Evolutionary conservation across 2,329 filamentous ascomycete species (phyloP).

Genomic region (Cercospora zeae-maydis): DNA sequence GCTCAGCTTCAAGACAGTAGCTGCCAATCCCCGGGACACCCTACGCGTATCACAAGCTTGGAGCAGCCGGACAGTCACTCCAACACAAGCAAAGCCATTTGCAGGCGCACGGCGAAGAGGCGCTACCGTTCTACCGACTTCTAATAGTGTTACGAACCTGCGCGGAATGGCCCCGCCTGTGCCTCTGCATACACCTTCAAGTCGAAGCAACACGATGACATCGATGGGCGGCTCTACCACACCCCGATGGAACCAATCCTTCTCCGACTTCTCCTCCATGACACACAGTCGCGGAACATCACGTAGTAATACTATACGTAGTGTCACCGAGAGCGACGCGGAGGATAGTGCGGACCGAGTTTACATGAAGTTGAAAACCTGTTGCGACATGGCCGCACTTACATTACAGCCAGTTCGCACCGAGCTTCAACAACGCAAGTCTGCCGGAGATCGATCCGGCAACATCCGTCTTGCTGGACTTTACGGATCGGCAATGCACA

Average conservation of each 20-base stretch:
- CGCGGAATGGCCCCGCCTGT: slow-evolving; percentile 41
- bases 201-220: slow-evolving; percentile 52
- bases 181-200: slow-evolving; percentile 47
- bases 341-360: slow-evolving; percentile 84
- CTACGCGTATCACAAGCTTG: slow-evolving; percentile 32
- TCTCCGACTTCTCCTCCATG: slow-evolving; percentile 53
- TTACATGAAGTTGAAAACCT: slow-evolving; percentile 69
- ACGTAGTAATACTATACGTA: slow-evolving; percentile 48
- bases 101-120: slow-evolving; percentile 48
- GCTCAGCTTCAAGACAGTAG: slow-evolving; percentile 45
- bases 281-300: slow-evolving; percentile 35
- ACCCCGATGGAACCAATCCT: slow-evolving; percentile 78
- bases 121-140: slow-evolving; percentile 50
- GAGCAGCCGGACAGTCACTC: slow-evolving; percentile 40
- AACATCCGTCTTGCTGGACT: slow-evolving; percentile 47
- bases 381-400: slow-evolving; percentile 68
- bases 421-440: slow-evolving; percentile 63
- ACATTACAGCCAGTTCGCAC: slow-evolving; percentile 66
- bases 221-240: slow-evolving; percentile 52
- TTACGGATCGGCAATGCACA: slow-evolving; percentile 68
- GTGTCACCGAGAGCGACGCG: slow-evolving; percentile 62
- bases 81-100: slow-evolving; percentile 46
- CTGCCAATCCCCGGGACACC: slow-evolving; percentile 22
- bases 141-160: slow-evolving; percentile 35
- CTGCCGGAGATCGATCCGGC: slow-evolving; percentile 56